These are phyloP conservation scores for Debaryomycetaceae sp. DNA, from an alignment of 1,139 yeast species.

Conservation along the genomic window DNA sequence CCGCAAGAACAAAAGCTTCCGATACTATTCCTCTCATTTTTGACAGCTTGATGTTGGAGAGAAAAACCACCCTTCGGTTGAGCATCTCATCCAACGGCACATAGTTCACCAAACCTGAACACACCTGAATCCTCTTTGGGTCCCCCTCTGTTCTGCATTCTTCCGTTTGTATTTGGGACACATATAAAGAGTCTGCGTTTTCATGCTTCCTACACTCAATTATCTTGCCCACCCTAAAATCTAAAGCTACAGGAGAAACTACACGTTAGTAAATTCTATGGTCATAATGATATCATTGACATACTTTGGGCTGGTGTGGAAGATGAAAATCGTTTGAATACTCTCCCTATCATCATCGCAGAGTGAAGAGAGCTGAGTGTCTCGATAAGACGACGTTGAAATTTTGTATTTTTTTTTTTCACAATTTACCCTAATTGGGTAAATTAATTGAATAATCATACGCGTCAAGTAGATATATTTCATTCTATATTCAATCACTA, in stretches of 20 bases:
- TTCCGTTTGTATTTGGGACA: constrained; percentile 41
- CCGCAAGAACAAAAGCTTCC: constrained; percentile 60
- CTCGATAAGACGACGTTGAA: neutral
- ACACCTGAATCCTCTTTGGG: constrained; percentile 37
- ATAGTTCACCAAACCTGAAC: constrained; percentile 70
- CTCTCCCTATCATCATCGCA: neutral
- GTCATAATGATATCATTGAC: neutral
- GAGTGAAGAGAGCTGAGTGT: neutral
- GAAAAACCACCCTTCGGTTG: constrained; percentile 74
- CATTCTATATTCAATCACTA: neutral
- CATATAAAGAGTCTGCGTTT: constrained; percentile 53
- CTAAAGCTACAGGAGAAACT: neutral
- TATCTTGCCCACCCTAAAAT: constrained; percentile 41
- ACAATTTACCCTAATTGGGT: constrained; percentile 21
- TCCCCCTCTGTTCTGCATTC: constrained; percentile 7
- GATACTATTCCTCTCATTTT: constrained; percentile 73
- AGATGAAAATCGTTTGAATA: neutral
- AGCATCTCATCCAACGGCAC: constrained; percentile 81
- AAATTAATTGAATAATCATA: constrained; percentile 13
- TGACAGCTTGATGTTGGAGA: constrained; percentile 87
- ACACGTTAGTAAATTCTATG: neutral
- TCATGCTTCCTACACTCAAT: constrained; percentile 42
- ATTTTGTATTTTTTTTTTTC: neutral
- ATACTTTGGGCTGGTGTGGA: neutral
- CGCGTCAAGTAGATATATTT: constrained; percentile 11